Percentiles rank a stretch among this genome's conserved stretches.
phyloP scores from a whole-genome alignment of 345 rosid species.

The Ricinus communis region DNA sequence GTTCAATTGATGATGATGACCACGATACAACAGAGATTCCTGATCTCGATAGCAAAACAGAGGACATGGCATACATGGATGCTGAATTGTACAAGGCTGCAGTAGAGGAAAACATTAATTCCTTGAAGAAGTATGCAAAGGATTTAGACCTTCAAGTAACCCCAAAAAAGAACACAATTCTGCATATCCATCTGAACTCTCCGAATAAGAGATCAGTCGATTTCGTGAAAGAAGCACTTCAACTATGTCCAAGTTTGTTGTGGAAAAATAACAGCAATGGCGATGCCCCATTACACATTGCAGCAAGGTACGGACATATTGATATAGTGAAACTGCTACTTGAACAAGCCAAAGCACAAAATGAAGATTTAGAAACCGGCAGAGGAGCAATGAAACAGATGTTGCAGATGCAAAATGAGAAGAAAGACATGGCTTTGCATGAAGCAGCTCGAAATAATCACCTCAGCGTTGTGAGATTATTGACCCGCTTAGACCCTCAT shows the following conservation, averaged over 20 bases:
- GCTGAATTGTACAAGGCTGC: conserved; percentile 10
- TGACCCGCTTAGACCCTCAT: conserved; percentile 7
- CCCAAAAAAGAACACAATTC: conserved; percentile 14
- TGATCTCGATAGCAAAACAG: neutral
- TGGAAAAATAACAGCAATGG: conserved; percentile 5
- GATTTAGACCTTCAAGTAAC: neutral
- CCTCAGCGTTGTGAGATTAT: conserved; percentile 12
- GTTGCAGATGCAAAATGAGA: conserved; percentile 17
- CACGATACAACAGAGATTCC: no score
- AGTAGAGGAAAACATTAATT: conserved; percentile 3
- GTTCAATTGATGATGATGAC: no score
- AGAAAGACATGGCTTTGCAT: conserved; percentile 27
- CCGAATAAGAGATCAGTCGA: neutral
- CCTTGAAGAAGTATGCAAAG: neutral
- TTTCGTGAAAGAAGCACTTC: neutral
- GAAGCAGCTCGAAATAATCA: conserved; percentile 23
- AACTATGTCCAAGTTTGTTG: neutral
- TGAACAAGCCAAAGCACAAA: neutral
- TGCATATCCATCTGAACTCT: conserved; percentile 15
- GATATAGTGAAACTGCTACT: neutral
- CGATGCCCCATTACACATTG: conserved; percentile 19
- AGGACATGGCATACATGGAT: neutral
- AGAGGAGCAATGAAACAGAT: neutral
- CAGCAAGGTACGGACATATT: conserved; percentile 18
- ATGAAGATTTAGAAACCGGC: conserved; percentile 9